A percentile compares a stretch with the other conserved stretches of the same genome.
phyloP scores from a whole-genome alignment of 2,329 filamentous ascomycete genomes.

The Neonectria magnoliae region DNA sequence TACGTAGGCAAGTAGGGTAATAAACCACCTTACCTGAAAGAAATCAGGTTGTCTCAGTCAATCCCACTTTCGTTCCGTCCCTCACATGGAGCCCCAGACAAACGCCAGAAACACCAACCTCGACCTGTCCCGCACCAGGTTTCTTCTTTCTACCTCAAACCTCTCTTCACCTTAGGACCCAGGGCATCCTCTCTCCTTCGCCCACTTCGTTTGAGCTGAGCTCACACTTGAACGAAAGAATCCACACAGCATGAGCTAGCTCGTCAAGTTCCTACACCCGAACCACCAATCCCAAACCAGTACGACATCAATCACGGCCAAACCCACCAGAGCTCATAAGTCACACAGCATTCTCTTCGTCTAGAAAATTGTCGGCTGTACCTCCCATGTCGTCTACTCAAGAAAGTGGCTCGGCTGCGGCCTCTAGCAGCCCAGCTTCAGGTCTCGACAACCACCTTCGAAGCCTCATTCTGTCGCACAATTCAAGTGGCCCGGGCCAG shows the following conservation, averaged over 20 bases:
- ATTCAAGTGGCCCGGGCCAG: conserved; percentile 37
- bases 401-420: conserved; percentile 4
- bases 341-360: neutral
- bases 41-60: conserved; percentile 15
- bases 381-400: conserved; percentile 9
- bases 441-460: conserved; percentile 67
- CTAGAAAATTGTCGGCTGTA: neutral
- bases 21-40: conserved; percentile 4
- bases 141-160: neutral
- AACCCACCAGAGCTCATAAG: neutral
- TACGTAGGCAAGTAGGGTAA: conserved; percentile 17
- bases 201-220: neutral
- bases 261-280: neutral
- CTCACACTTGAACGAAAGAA: neutral
- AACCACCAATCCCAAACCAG: neutral
- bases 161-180: neutral
- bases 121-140: neutral
- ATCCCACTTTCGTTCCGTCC: conserved; percentile 8
- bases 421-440: conserved; percentile 13
- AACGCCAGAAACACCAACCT: neutral
- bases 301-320: neutral
- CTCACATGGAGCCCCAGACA: conserved; percentile 19
- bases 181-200: neutral
- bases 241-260: neutral
- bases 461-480: conserved; percentile 67